Base-by-base conservation (phyloP, 1,139 yeast genomes). In the Cylindricascospora bacillispora region DNA sequence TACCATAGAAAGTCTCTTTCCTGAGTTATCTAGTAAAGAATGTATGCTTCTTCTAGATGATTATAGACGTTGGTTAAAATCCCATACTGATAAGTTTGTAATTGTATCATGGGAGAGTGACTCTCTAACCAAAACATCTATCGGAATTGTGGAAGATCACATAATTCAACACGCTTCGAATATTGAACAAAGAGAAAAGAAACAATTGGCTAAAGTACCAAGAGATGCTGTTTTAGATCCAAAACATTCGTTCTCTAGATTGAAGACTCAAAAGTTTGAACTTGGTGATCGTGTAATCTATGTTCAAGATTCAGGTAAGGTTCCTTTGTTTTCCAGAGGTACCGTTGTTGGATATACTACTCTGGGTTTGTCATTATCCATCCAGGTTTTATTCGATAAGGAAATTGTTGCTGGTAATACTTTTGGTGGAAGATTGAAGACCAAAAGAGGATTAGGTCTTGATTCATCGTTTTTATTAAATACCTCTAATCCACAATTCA, bases 221-320 rank as follows among this genome's bases (percentile, higher is more conserved):
- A 68, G 80, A 34, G 75, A 71, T 30, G 95, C 95, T 1, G 66
- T 89, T 18, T 62, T 92, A 38, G 73, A 79, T 41, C 93, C 95
- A 5, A 60, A 69, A 28, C 73, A 68, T 28, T 81, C 95, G 1
- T 71, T 71, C 48, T 76, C 79, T 45, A 64, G 76, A 41, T 65
- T 92, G 43, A 70, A 79, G 38, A 66, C 69, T 29, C 99, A 92
- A 59, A 60, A 65, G 30, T 92, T 89, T 49, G 69, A 69, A 22
- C 63, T 92, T 22, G 98, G 98, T 44, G 97, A 89, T 49, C 70
- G 98, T 37, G 82, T 92, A 23, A 70, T 81, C 20, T 85, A 82
- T 44, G 81, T 85, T 16, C 78, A 80, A 47, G 83, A 77, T 45
- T 75, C 81, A 22, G 97, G 97, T 35, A 85, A 83, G 49, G 94